Evolutionary conservation across 73 alveolate genomes (phyloP), one percentile per base, ranked within the genome.

Genomic region (Paramecium sexaurelia): DNA sequence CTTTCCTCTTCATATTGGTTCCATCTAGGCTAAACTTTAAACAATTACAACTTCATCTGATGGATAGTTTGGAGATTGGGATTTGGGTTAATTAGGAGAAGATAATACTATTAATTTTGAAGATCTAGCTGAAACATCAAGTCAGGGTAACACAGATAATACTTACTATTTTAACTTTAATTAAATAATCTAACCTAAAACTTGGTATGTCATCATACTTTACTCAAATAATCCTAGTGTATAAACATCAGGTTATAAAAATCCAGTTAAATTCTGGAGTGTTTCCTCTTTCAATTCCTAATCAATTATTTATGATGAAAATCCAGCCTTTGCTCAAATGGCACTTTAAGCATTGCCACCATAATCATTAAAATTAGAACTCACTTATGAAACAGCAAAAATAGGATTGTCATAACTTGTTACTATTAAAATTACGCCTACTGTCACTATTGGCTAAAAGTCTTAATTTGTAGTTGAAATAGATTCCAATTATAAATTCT

Each of bases 241-340:
- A 41, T 24, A 78, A 41, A 78, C 90, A 41, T 27, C 90, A 40
- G 90, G 90, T 29, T 37, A 29, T 26, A 78, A 78, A 78, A 37
- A 39, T 24, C 90, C 90, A 29, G 55, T 78, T 10, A 41, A 78
- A 33, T 22, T 78, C 39, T 78, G 45, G 71, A 78, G 61, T 41
- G 90, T 78, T n/a, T 20, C 61, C 11, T 78, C 90, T 10, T 3
- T 45, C 19, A 13, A 24, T 41, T 37, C 69, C n/a, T 20, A 45
- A 24, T 32, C 90, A 10, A 78, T 78, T 19, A 15, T 78, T 7
- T 78, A 78, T 40, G 90, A 78, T 78, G 68, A 78, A 40, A 78
- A 78, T 41, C 90, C 90, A 1, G 45, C 90, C 3, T 78, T 39
- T 43, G 90, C 75, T 10, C 24, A 39, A 43, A 40, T 78, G 22